Evolutionary conservation across 1,284 basidiomycete species (phyloP), one percentile per base, ranked within the genome.

Genomic region (Moesziomyces sp.): DNA sequence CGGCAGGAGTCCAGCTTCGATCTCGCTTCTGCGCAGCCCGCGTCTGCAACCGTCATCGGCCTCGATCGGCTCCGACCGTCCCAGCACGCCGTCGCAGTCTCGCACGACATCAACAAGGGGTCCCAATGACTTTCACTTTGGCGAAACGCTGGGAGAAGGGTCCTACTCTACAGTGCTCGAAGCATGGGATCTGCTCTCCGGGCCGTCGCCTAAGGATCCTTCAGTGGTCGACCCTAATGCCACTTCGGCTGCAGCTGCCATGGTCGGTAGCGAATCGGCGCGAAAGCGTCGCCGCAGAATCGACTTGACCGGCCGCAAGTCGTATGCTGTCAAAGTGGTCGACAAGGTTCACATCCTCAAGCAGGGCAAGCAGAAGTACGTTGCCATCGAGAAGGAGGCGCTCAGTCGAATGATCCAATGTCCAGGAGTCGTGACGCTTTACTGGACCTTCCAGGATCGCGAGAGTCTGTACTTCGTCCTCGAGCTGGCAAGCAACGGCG

Each of bases 311-410:
- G 72, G 71, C 9, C 68, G 63, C 44, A 75, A 74, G 23, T 77
- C 66, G 8, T 84, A 83, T 24, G 82, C 82, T 3, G 71, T 83
- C 61, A 84, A 84, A 52, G 76, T 84, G 13, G 73, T 83, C 38
- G 81, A 84, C 60, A 84, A 84, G 67, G 78, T 82, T 16, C 82
- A 84, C 63, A 84, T 84, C 44, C 74, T 84, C 45, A 81, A 81
- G 60, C 80, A 84, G 54, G 79, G 79, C 50, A 84, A 84, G 74
- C 81, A 83, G 30, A 83, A 83, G 58, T 84, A 84, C 49, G 82
- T 84, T 30, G 49, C 68, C 14, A 71, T 84, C 42, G 82, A 84
- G 53, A 84, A 82, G 59, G 80, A 83, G 53, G 82, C 82, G 21
- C 60, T 84, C 21, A 81, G 80, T 50, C 73, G 80, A 19, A 63